These are phyloP conservation scores for Danielia reshetovae DNA, from an alignment of 805 yeast species.

Conservation along the genomic window DNA sequence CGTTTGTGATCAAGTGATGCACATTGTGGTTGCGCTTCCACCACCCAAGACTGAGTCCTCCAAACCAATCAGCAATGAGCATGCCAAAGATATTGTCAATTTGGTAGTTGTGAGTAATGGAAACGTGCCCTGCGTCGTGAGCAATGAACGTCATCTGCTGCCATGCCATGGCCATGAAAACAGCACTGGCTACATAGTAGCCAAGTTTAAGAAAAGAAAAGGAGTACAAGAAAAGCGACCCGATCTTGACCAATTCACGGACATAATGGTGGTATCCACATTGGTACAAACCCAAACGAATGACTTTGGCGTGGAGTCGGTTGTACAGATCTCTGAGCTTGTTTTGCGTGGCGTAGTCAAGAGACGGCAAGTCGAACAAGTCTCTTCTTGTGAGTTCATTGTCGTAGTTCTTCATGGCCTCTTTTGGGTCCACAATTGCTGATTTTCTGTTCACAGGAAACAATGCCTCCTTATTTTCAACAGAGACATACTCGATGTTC, in stretches of 20 bases:
- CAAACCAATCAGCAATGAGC: slow-evolving; percentile 69
- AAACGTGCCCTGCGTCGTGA: slow-evolving; percentile 86
- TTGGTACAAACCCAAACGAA: slow-evolving; percentile 58
- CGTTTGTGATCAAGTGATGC: slow-evolving; percentile 89
- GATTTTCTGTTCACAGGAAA: slow-evolving; percentile 28
- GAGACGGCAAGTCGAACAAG: slow-evolving; percentile 51
- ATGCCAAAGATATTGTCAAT: slow-evolving; percentile 72
- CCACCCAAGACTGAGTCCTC: slow-evolving; percentile 92
- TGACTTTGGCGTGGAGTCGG: slow-evolving; percentile 52
- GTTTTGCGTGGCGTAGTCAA: slow-evolving; percentile 67
- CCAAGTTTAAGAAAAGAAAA: slow-evolving; percentile 44
- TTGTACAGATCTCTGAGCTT: slow-evolving; percentile 54
- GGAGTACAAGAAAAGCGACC: slow-evolving; percentile 47
- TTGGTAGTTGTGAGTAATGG: slow-evolving; percentile 77
- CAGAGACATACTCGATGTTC: slow-evolving; percentile 35
- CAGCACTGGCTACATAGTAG: slow-evolving; percentile 54
- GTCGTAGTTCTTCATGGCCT: slow-evolving; percentile 55
- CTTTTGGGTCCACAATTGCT: slow-evolving; percentile 51
- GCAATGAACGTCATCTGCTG: slow-evolving; percentile 86
- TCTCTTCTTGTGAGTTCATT: slow-evolving; percentile 53
- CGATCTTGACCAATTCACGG: slow-evolving; percentile 63
- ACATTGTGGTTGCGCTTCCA: slow-evolving; percentile 93
- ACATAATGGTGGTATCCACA: slow-evolving; percentile 73
- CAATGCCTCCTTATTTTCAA: slow-evolving; percentile 27
- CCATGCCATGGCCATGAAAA: slow-evolving; percentile 73